Evolutionary conservation across 257 asterid species (phyloP).

Genomic region (Salvia splendens): DNA sequence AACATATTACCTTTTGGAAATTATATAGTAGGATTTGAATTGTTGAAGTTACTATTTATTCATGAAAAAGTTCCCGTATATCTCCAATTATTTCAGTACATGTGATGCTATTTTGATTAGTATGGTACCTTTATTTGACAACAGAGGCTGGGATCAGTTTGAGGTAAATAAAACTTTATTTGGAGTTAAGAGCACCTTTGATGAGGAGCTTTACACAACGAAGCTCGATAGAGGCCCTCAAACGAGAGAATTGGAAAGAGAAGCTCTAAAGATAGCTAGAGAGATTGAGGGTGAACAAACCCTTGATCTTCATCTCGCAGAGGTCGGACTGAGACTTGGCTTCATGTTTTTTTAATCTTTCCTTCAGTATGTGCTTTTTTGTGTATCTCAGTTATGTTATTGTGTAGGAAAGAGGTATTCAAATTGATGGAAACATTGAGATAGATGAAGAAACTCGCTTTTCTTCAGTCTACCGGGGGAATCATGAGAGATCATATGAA

Average conservation of each 20-base stretch:
- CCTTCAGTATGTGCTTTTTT: slow-evolving; percentile 18
- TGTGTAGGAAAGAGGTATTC: slow-evolving; percentile 83
- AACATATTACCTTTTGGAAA: slow-evolving; percentile 1
- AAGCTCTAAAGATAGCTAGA: slow-evolving; percentile 76
- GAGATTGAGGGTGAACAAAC: slow-evolving; percentile 97
- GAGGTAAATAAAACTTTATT: slow-evolving; percentile 78
- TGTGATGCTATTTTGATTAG: slow-evolving; percentile 25
- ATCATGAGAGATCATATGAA: slow-evolving; percentile 72
- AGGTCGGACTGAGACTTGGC: slow-evolving; percentile 51
- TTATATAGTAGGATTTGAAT: background rate
- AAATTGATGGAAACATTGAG: slow-evolving; percentile 62
- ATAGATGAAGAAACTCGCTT: slow-evolving; percentile 89
- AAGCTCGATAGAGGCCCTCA: slow-evolving; percentile 92
- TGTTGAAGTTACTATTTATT: slow-evolving; percentile 22
- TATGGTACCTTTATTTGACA: background rate
- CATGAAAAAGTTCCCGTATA: slow-evolving; percentile 23
- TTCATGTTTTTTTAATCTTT: background rate
- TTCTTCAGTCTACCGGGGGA: slow-evolving; percentile 73
- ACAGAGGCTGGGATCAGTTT: slow-evolving; percentile 98
- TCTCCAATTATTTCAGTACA: slow-evolving; percentile 26
- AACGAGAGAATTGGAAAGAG: slow-evolving; percentile 81
- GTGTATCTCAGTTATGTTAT: slow-evolving; percentile 30
- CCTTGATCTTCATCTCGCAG: slow-evolving; percentile 88
- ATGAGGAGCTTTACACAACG: slow-evolving; percentile 93
- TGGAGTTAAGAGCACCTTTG: slow-evolving; percentile 93